Evolutionary conservation across 495 filamentous ascomycete genomes (phyloP), one percentile per base, ranked within the genome.

Genomic region (Lentithecium fluviatile): DNA sequence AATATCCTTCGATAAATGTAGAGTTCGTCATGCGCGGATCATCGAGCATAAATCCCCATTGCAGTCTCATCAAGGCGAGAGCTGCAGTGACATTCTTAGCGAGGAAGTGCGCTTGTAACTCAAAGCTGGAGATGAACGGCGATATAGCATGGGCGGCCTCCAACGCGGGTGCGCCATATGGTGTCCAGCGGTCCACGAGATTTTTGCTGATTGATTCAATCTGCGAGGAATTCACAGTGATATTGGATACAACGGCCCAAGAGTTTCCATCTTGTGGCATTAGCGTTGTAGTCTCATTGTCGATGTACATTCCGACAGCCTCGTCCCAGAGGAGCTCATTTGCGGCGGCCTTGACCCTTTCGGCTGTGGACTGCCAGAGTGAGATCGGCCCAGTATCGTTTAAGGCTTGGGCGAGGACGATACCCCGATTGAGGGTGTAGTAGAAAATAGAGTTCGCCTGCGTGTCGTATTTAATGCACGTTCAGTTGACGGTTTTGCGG

Each of bases 1-100:
- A 70, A 60, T 83, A 86, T 0, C 83, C 83, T 67, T 86, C 84
- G 46, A 83, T 77, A 1, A 84, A 77, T 0, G 83, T 86, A 29
- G 76, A 80, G 55, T 84, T 81, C 1, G 84, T 88, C 62, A 83
- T 81, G 42, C 83, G 79, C 2, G 77, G 76, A 45, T 83, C 80
- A 58, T 85, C 75, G 36, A 86, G 78, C 72, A 85, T 81, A 73
- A 82, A 83, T 13, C 79, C 82, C 83, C 85, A 88, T 68, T 78
- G 78, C 6, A 78, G 71, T 15, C 78, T 73, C 64, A 83, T 82
- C 5, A 88, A 76, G 24, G 83, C 80, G 20, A 88, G 72, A 0
- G 82, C 83, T 3, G 74, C 71, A 23, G 70, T 69, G 17, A 74
- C 58, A 42, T 80, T 71, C 5, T 73, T 71, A 0, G 79, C 81